A percentile compares a stretch with the other conserved stretches of the same genome.
phyloP scores from a whole-genome alignment of 2,329 filamentous ascomycete genomes.

The Cyphellophora attinorum region DNA sequence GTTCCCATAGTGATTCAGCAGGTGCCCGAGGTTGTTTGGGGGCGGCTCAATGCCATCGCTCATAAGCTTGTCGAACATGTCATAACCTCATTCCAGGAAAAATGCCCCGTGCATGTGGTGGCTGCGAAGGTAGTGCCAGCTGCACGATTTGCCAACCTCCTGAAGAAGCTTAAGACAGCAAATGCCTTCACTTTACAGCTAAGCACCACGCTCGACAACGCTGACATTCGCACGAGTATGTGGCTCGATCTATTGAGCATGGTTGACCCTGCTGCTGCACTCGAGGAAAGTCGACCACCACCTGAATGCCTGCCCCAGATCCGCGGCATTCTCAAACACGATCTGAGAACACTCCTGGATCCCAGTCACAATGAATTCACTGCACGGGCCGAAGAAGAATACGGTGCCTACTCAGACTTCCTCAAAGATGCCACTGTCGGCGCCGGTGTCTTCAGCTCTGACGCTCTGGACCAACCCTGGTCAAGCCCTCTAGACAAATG shows the following conservation, averaged over 20 bases:
- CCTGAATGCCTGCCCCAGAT: constrained; percentile 37
- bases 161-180: constrained; percentile 80
- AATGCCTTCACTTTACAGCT: constrained; percentile 91
- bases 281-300: constrained; percentile 47
- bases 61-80: constrained; percentile 73
- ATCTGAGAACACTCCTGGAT: constrained; percentile 32
- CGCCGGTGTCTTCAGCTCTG: constrained; percentile 1
- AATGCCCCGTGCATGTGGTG: constrained; percentile 75
- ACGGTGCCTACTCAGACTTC: constrained; percentile 17
- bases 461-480: background rate
- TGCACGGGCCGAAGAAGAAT: constrained; percentile 24
- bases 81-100: constrained; percentile 71
- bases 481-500: constrained; percentile 28
- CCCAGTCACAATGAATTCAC: constrained; percentile 24
- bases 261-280: constrained; percentile 47
- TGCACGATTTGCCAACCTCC: constrained; percentile 73
- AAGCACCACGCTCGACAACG: constrained; percentile 81
- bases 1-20: constrained; percentile 84
- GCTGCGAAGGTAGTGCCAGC: constrained; percentile 82
- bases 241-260: constrained; percentile 76
- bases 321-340: constrained; percentile 30
- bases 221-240: constrained; percentile 88
- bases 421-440: constrained; percentile 9
- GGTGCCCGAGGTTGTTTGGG: constrained; percentile 76
- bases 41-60: constrained; percentile 79